Evolutionary conservation across 345 rosid genomes (phyloP), one percentile per base, ranked within the genome.

Genomic region (Syzygium aqueum): DNA sequence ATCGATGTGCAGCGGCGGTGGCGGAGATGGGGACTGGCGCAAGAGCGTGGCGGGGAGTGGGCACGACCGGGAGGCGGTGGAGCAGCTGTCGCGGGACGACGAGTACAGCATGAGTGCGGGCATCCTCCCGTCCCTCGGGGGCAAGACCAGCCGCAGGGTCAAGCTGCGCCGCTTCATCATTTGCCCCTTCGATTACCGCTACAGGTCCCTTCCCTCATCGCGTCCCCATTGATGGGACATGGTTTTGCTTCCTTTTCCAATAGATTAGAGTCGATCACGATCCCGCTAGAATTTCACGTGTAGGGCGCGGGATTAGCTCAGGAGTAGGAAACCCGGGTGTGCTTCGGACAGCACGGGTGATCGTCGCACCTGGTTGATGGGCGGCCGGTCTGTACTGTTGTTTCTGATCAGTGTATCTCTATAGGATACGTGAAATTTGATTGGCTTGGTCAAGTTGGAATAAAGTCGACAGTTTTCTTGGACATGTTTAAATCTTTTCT

Each of bases 51-150:
- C 46, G 17, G n/a, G 54, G 57, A n/a, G 16, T 28, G 10, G 59
- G 56, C 61, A 22, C 7, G 86, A 86, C 2, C 88, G 63, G 52
- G 87, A 87, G 14, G 84, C 84, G 33, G 30, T 80, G 33, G 93
- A 92, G 67, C 86, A 52, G n/a, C 51, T 87, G 50, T 88, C 93
- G 23, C 51, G 59, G 63, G 92, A 94, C 7, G 96, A 93, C 2
- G 94, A 86, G 6, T 93, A 92, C 82, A 95, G 98, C 89, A 85
- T 95, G 84, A 90, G 91, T 77, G 93, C 89, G 51, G 95, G 92
- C 23, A 88, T 96, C 80, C 93, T 96, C 25, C 99, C 99, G 53
- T 89, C 98, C 63, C 97, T 96, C 15, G 99, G 99, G 6, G 93
- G 93, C 56, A 88, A 89, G n/a, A 88, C 89, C 84, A 83, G 82